These are phyloP conservation scores for Dispira simplex DNA, from an alignment of 192 early-diverging fungal genomes.

Conservation along the genomic window DNA sequence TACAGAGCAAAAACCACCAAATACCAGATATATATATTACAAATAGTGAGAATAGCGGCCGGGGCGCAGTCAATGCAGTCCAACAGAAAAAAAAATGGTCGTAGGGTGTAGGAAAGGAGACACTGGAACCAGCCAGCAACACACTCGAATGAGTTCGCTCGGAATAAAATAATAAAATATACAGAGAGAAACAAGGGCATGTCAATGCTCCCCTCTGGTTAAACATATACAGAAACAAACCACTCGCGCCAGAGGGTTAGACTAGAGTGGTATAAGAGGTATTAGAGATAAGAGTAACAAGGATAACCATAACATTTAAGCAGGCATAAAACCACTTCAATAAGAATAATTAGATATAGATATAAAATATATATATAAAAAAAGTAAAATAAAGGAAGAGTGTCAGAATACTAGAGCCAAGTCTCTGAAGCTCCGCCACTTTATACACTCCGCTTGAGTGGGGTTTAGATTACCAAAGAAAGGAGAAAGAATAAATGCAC, in stretches of 20 bases:
- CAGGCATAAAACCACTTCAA: neutral
- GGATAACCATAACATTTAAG: neutral
- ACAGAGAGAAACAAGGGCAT: neutral
- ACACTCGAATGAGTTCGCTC: neutral
- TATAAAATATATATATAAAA: neutral
- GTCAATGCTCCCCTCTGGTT: neutral
- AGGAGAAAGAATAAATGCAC: too few species aligned
- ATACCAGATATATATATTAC: too few species aligned
- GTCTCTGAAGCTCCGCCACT: too few species aligned
- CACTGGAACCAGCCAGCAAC: neutral
- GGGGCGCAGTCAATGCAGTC: neutral
- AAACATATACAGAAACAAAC: neutral
- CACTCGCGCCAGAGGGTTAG: neutral
- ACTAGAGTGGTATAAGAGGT: neutral
- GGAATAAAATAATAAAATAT: neutral
- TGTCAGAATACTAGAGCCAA: neutral
- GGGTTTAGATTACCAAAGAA: too few species aligned
- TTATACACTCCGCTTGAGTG: too few species aligned
- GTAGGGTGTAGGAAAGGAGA: neutral
- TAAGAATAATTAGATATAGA: neutral
- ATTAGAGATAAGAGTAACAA: neutral
- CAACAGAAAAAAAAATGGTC: neutral
- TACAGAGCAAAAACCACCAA: too few species aligned
- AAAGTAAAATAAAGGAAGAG: constrained; percentile 3
- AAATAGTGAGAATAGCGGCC: too few species aligned